Evolutionary conservation across 345 rosid genomes (phyloP), one percentile per base, ranked within the genome.

Genomic region (Crucihimalaya himalaica): DNA sequence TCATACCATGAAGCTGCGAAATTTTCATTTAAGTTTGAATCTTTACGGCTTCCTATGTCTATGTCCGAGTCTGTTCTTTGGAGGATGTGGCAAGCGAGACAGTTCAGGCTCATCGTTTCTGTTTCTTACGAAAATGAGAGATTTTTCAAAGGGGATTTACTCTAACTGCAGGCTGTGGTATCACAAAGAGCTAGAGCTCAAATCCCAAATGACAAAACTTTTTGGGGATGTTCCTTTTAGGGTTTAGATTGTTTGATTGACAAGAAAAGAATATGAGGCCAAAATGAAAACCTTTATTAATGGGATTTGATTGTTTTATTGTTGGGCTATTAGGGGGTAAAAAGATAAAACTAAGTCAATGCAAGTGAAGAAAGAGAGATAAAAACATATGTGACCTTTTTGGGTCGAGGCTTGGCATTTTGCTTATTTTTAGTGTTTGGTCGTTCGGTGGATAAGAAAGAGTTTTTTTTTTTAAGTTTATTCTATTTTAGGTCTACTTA

Each of bases 51-150:
- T 37, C 35, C 10, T 34, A 59, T 32, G 23, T 78, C 74, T 72
- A 15, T 66, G 21, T 78, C 78, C 20, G 81, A 78, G 56, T 35
- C 83, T 85, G 35, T 65, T 67, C 66, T 32, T 71, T 3, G 68
- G 1, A 63, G 79, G 47, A 52, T 83, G 72, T 52, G 88, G 83
- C 90, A 82, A 14, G 83, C 76, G 2, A 90, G 84, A 81, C 98
- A 89, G 76, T 84, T 84, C 16, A 92, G 80, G 63, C 81, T 88
- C 94, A 92, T 89, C 3, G 35, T 65, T 35, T 18, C 16, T 67
- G 19, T 60, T 39, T 42, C 11, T 25, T 14, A 20, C n/a, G 8
- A 35, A 5, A 21, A n/a, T 20, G n/a, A 48, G 32, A 35, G 14
- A 18, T 14, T 66, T 66, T 16, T 12, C 0, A 9, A 68, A 34